Conservation (phyloP, 1,284 basidiomycete genomes). For the Peniophora sp. region DNA sequence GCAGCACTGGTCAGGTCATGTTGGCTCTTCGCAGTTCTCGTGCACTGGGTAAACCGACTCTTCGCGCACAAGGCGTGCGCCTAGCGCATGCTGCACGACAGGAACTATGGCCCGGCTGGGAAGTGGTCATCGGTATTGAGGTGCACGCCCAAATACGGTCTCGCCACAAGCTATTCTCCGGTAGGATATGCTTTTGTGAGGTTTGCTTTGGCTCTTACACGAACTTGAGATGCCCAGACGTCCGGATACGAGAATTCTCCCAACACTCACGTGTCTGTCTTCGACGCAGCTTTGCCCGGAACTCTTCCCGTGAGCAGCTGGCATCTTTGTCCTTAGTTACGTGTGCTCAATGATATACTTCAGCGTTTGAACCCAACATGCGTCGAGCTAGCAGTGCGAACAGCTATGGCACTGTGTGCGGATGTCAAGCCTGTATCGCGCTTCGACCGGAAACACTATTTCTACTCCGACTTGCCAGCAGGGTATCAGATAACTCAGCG, state of each 20-base stretch:
- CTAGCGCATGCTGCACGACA: constrained; percentile 11
- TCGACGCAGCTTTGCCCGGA: constrained; percentile 91
- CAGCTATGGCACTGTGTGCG: constrained; percentile 77
- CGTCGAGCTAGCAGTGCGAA: constrained; percentile 74
- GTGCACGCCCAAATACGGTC: constrained; percentile 93
- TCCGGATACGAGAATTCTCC: constrained; percentile 44
- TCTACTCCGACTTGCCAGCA: constrained; percentile 90
- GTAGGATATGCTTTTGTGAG: constrained; percentile 32
- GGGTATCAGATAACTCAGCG: constrained; percentile 98
- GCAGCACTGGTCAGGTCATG: background rate
- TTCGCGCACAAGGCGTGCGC: background rate
- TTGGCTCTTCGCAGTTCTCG: constrained; percentile 4
- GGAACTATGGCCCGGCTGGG: constrained; percentile 59
- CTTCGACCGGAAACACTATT: constrained; percentile 98
- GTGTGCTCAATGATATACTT: background rate
- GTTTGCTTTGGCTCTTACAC: background rate
- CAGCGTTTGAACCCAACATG: constrained; percentile 77
- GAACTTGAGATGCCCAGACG: constrained; percentile 25
- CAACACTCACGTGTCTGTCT: constrained; percentile 75
- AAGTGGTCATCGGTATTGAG: constrained; percentile 89
- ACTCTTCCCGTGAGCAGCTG: constrained; percentile 66
- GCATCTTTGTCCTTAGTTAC: background rate
- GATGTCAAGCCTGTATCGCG: constrained; percentile 67
- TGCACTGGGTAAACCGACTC: too few relatives aligned
- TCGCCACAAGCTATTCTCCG: constrained; percentile 84